These are phyloP conservation scores for Trichaptum fuscoviolaceum DNA, from an alignment of 768 basidiomycete species.

Conservation along the genomic window DNA sequence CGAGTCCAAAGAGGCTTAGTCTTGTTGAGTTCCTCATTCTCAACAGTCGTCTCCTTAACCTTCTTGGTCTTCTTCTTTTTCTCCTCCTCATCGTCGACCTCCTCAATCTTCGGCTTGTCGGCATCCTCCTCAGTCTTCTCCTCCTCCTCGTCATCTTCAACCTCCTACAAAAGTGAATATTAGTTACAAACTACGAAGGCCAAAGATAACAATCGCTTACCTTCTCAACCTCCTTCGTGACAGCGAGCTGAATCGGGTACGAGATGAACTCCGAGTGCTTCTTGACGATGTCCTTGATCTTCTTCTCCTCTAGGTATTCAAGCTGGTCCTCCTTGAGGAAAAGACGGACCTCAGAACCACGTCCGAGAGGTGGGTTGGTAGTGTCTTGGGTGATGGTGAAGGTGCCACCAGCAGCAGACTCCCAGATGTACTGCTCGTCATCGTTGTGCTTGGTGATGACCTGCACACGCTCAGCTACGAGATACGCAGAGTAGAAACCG, in stretches of 20 bases:
- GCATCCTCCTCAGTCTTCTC: constrained; percentile 65
- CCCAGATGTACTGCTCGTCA: constrained; percentile 99
- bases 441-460: constrained; percentile 99
- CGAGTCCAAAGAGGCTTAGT: constrained; percentile 99
- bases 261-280: constrained; percentile 99
- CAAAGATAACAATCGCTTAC: constrained; percentile 36
- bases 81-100: constrained; percentile 72
- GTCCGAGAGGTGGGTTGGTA: constrained; percentile 83
- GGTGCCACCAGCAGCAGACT: constrained; percentile 99
- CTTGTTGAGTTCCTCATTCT: constrained; percentile 99
- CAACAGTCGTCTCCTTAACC: constrained; percentile 80
- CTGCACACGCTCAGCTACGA: constrained; percentile 97
- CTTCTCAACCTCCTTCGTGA: constrained; percentile 99
- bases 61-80: constrained; percentile 92
- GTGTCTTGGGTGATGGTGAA: constrained; percentile 98
- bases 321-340: constrained; percentile 98
- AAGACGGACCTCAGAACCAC: constrained; percentile 89
- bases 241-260: constrained; percentile 97
- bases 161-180: constrained; percentile 51
- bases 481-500: constrained; percentile 99
- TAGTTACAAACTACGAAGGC: constrained; percentile 7
- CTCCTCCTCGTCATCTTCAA: constrained; percentile 68
- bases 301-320: constrained; percentile 99
- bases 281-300: constrained; percentile 99
- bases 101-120: constrained; percentile 74